Evolutionary conservation across 495 filamentous ascomycete species (phyloP).

Genomic region (Daldinia loculata): DNA sequence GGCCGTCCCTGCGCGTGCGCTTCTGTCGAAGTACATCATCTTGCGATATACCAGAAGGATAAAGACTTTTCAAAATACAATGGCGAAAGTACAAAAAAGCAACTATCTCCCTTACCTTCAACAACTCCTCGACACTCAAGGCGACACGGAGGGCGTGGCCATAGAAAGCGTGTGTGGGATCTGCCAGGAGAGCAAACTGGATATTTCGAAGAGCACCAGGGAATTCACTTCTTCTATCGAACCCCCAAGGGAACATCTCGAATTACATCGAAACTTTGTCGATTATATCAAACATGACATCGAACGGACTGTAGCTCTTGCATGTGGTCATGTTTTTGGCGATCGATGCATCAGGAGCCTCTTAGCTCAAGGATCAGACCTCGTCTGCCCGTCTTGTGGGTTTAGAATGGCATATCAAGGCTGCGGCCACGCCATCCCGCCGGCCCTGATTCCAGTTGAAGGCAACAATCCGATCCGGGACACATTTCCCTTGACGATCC

Average conservation of each 20-base stretch:
- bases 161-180: conserved; percentile 34
- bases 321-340: conserved; percentile 45
- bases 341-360: conserved; percentile 39
- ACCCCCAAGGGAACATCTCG: not conserved
- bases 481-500: conserved; percentile 41
- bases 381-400: conserved; percentile 40
- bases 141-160: conserved; percentile 15
- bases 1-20: not conserved
- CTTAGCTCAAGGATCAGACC: conserved; percentile 1
- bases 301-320: conserved; percentile 36
- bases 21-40: conserved; percentile 3
- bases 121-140: conserved; percentile 33
- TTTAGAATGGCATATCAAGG: conserved; percentile 36
- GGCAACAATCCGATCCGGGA: conserved; percentile 33
- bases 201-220: conserved; percentile 33
- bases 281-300: conserved; percentile 30
- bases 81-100: conserved; percentile 30
- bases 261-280: conserved; percentile 11
- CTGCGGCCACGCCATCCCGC: conserved; percentile 37
- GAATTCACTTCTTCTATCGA: conserved; percentile 8
- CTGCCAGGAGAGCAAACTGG: conserved; percentile 32
- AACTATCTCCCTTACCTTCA: conserved; percentile 43
- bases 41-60: conserved; percentile 9
- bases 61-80: conserved; percentile 14
- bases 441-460: conserved; percentile 29